Percentiles rank a stretch among this genome's conserved stretches.
phyloP scores from a whole-genome alignment of 2,329 filamentous ascomycete species.

The Xylariaceae sp. region DNA sequence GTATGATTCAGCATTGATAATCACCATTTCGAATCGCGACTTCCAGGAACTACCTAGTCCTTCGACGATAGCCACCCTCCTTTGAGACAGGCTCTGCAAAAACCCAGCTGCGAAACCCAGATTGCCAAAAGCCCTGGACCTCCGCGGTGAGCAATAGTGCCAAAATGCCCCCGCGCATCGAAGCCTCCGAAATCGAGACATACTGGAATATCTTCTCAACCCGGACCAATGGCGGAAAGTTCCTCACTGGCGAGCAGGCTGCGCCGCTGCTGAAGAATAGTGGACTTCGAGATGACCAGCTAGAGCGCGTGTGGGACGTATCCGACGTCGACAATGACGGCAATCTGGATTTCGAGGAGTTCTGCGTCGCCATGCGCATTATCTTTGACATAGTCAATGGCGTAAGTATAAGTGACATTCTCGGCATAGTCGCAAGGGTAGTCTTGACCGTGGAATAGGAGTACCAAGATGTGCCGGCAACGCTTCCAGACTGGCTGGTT shows the following conservation, averaged over 20 bases:
- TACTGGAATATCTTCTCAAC: slow-evolving; percentile 63
- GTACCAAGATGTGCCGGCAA: slow-evolving; percentile 79
- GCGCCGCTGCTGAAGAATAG: slow-evolving; percentile 62
- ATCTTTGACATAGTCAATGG: slow-evolving; percentile 98
- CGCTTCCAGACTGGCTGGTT: slow-evolving; percentile 91
- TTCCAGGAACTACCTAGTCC: too few species aligned
- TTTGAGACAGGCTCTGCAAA: too few species aligned
- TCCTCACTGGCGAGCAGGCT: slow-evolving; percentile 56
- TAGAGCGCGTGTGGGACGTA: slow-evolving; percentile 97
- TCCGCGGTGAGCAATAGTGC: too few species aligned
- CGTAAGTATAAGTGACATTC: slow-evolving; percentile 36
- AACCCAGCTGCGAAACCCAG: too few species aligned
- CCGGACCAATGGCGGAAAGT: slow-evolving; percentile 56
- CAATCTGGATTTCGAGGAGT: slow-evolving; percentile 98
- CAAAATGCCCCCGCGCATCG: slow-evolving; percentile 56
- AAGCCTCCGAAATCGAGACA: slow-evolving; percentile 58
- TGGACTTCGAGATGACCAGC: slow-evolving; percentile 64
- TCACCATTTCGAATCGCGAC: too few species aligned
- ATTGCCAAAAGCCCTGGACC: too few species aligned
- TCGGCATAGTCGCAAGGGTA: neutral
- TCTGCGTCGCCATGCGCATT: slow-evolving; percentile 96
- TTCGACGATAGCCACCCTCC: too few species aligned
- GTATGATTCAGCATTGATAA: too few species aligned
- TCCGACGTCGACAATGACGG: slow-evolving; percentile 97
- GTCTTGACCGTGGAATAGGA: slow-evolving; percentile 51